Percentiles rank a stretch among this genome's conserved stretches.
phyloP scores from a whole-genome alignment of 179 eudicot species.

The Amaranthus tricolor region DNA sequence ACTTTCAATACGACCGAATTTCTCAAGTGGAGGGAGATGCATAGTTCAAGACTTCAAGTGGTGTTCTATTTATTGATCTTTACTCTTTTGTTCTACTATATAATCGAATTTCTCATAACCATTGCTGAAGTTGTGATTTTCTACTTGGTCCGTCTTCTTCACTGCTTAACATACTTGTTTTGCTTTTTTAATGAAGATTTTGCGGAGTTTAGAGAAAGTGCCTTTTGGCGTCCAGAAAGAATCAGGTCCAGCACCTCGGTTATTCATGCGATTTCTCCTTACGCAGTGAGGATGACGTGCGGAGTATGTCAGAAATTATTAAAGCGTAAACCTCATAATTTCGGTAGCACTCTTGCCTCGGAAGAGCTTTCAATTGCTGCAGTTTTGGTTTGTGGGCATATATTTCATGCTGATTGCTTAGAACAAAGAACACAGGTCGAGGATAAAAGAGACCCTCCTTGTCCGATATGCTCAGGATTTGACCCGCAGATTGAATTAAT shows the following conservation, averaged over 20 bases:
- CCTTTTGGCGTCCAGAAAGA: slow-evolving; percentile 46
- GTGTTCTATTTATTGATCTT: background rate
- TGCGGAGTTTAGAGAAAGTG: slow-evolving; percentile 41
- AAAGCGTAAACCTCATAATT: slow-evolving; percentile 39
- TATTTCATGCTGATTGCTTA: slow-evolving; percentile 74
- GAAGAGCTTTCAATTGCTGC: slow-evolving; percentile 62
- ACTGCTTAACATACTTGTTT: background rate
- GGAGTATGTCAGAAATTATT: slow-evolving; percentile 52
- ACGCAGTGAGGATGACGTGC: slow-evolving; percentile 46
- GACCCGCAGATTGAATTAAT: slow-evolving; percentile 20
- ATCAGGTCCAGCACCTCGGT: slow-evolving; percentile 40
- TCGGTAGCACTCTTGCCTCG: slow-evolving; percentile 33
- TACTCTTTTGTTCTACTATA: background rate
- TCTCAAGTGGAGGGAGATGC: no score
- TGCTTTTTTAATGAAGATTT: slow-evolving; percentile 24
- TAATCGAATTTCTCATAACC: background rate
- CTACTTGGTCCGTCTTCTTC: background rate
- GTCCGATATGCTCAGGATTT: slow-evolving; percentile 44
- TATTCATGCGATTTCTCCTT: slow-evolving; percentile 28
- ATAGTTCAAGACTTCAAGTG: no score
- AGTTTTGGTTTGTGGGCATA: slow-evolving; percentile 76
- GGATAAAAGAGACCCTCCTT: slow-evolving; percentile 63
- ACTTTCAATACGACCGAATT: no score
- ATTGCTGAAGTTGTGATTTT: background rate
- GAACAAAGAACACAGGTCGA: slow-evolving; percentile 41